Conservation (phyloP, 139 green algal species). For the Auxenochlorella protothecoides region DNA sequence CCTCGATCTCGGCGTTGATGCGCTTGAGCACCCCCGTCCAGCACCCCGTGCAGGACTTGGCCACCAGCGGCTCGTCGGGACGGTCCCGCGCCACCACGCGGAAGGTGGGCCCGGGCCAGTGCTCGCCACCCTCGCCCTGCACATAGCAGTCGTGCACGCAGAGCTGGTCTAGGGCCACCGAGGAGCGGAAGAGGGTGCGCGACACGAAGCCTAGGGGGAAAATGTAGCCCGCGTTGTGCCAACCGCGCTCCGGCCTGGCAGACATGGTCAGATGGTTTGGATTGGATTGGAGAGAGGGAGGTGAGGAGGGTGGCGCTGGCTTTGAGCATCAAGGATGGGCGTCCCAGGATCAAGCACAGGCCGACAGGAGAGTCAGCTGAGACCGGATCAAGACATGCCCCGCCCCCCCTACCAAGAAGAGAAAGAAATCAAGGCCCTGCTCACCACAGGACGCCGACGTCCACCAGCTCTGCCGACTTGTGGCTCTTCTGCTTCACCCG, state of each 20-base stretch:
- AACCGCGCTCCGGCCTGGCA: constrained; percentile 41
- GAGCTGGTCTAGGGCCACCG: constrained; percentile 43
- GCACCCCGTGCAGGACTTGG: constrained; percentile 78
- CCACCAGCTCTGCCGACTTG: constrained; percentile 53
- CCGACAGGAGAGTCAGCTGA: too few species aligned
- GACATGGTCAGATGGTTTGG: not conserved
- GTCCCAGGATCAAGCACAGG: too few species aligned
- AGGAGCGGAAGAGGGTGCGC: constrained; percentile 60
- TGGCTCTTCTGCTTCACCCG: constrained; percentile 70
- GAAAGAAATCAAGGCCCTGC: not conserved
- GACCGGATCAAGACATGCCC: not conserved
- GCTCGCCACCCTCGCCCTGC: constrained; percentile 50
- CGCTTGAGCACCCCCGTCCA: constrained; percentile 58
- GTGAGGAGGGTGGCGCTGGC: too few species aligned
- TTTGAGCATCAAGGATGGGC: too few species aligned
- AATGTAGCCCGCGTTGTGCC: constrained; percentile 88
- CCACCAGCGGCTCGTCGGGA: constrained; percentile 68
- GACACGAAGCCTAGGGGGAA: constrained; percentile 79
- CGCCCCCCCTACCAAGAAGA: not conserved
- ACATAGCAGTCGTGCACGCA: constrained; percentile 75
- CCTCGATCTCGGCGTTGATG: constrained; percentile 53
- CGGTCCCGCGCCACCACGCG: constrained; percentile 60
- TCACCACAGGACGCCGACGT: constrained; percentile 36
- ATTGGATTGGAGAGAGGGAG: not conserved
- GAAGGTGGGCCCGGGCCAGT: constrained; percentile 73